Base-by-base conservation (phyloP, 768 basidiomycete genomes). In the Boletus patriciae region DNA sequence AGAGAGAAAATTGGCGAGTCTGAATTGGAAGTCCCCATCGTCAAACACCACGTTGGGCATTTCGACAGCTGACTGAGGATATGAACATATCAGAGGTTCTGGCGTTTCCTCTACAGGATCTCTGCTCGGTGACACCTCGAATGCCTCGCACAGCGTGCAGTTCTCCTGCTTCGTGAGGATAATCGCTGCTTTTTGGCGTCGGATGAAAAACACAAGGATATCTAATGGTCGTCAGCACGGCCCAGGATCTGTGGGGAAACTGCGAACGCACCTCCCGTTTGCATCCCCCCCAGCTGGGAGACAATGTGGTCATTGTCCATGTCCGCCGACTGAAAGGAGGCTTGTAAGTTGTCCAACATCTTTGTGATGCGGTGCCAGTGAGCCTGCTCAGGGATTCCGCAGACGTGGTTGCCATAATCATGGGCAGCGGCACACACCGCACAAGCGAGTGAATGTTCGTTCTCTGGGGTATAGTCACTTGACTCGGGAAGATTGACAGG, bases 31-130 rank as follows among this genome's bases (percentile, higher is more conserved):
- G 13, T 19, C 19, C 13, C 3, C 21, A 6, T 49, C 46, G 16
- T 49, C 54, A 42, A 54, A 54, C 8, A 54, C 51, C 10, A 40
- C 33, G 34, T 64, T 49, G 16, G 72, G 65, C 27, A 78, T 29
- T 18, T 67, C 52, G 44, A 77, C 62, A 3, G 77, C 73, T 13
- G 75, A 74, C 0, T 71, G 72, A 9, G 80, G 78, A 58, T 73
- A 81, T 0, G 70, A 70, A 23, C 75, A 15, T 15, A 34, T 15
- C 34, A 15, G 34, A 27, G 10, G 2, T 8, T 2, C 29, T 10
- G 29, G 9, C 3, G 9, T 9, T 31, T 1, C 9, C 6, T 25
- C 16, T 10, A 18, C 25, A 18, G 23, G 12, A 25, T 52, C 59
- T 12, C 64, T 55, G 13, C 59, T 52, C 0, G 77, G 70, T 1